Conservation (phyloP, 768 basidiomycete genomes). For the Phallus indusiatus region DNA sequence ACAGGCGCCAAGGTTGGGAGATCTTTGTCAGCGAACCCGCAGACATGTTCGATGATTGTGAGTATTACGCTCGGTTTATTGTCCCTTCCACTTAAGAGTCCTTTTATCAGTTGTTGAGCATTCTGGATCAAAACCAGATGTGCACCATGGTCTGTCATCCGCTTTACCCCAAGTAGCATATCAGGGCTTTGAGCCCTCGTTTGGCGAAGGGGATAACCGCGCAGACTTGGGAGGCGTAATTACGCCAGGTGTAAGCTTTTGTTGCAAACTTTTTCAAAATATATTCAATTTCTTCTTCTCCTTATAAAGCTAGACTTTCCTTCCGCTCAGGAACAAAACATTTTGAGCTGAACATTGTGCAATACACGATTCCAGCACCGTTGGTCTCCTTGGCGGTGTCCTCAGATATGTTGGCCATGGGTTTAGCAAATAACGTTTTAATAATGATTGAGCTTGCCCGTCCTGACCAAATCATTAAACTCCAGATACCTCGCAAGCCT, state of each 20-base stretch:
- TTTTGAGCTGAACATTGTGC: slow-evolving; percentile 86
- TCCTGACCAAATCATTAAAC: slow-evolving; percentile 76
- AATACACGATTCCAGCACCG: slow-evolving; percentile 81
- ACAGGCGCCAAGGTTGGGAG: background rate
- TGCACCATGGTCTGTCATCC: slow-evolving; percentile 24
- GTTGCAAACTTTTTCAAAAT: slow-evolving; percentile 6
- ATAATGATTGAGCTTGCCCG: slow-evolving; percentile 86
- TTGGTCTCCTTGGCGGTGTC: slow-evolving; percentile 75
- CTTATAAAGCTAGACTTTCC: slow-evolving; percentile 24
- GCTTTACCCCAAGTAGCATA: slow-evolving; percentile 58
- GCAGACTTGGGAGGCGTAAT: slow-evolving; percentile 31
- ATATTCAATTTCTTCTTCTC: background rate
- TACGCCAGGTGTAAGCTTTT: slow-evolving; percentile 15
- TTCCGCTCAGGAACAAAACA: slow-evolving; percentile 23
- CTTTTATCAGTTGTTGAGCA: slow-evolving; percentile 73
- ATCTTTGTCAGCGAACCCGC: background rate
- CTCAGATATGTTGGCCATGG: slow-evolving; percentile 84
- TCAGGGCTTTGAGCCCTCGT: slow-evolving; percentile 81
- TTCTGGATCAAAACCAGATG: slow-evolving; percentile 42
- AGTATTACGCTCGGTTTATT: slow-evolving; percentile 13
- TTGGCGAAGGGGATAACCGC: slow-evolving; percentile 38
- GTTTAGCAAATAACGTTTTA: slow-evolving; percentile 61
- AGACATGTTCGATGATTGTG: slow-evolving; percentile 34
- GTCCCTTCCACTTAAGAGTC: background rate
- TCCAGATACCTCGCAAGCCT: slow-evolving; percentile 60